These are phyloP conservation scores for Hypoxylon lienhwacheense DNA, from an alignment of 495 filamentous ascomycete genomes.

Conservation along the genomic window DNA sequence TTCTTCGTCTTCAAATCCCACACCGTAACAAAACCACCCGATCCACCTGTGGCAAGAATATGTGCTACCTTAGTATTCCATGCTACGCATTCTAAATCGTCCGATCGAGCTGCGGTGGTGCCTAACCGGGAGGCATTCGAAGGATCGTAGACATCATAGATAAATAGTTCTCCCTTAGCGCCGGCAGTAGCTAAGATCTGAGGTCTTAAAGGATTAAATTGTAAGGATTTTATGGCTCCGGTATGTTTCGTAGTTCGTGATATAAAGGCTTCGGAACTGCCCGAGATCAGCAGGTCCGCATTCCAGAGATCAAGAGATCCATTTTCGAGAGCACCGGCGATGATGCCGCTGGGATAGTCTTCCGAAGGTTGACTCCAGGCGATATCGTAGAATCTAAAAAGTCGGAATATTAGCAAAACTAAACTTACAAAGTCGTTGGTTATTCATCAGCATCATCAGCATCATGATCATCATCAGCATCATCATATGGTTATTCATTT, in stretches of 20 bases:
- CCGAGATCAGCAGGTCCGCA: slow-evolving; percentile 77
- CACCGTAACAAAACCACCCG: slow-evolving; percentile 92
- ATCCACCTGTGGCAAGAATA: slow-evolving; percentile 92
- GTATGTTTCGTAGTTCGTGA: slow-evolving; percentile 90
- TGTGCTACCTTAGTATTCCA: slow-evolving; percentile 99
- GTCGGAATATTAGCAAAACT: slow-evolving; percentile 19
- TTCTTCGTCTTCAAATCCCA: slow-evolving; percentile 99
- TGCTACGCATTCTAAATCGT: slow-evolving; percentile 92
- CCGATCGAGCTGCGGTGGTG: slow-evolving; percentile 80
- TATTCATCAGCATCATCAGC: no score
- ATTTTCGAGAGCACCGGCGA: slow-evolving; percentile 95
- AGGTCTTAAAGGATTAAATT: slow-evolving; percentile 94
- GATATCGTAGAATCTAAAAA: slow-evolving; percentile 87
- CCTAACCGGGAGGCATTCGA: slow-evolving; percentile 86
- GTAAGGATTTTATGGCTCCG: slow-evolving; percentile 89
- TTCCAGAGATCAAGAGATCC: slow-evolving; percentile 96
- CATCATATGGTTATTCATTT: slow-evolving; percentile 30
- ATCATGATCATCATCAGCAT: no score
- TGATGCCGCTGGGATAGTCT: slow-evolving; percentile 76
- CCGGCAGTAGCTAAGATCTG: slow-evolving; percentile 92
- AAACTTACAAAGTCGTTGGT: no score
- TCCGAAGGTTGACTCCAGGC: slow-evolving; percentile 84
- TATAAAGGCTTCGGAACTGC: slow-evolving; percentile 72
- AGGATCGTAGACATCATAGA: slow-evolving; percentile 90
- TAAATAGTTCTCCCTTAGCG: slow-evolving; percentile 92